These are phyloP conservation scores for Aspergillus conjunctus DNA, from an alignment of 495 filamentous ascomycete species.

Conservation along the genomic window DNA sequence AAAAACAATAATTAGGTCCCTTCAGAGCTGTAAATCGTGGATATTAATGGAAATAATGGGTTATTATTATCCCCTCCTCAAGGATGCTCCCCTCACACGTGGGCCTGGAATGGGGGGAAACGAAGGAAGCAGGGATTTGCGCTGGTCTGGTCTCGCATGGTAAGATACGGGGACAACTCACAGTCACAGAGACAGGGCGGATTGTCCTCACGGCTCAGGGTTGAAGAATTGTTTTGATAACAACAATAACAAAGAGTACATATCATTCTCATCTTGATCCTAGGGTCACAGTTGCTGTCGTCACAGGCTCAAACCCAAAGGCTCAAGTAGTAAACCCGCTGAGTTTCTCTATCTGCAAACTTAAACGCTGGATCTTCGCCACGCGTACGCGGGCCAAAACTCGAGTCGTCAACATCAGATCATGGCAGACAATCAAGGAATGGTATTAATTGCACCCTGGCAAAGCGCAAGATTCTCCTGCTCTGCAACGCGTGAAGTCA, in stretches of 20 bases:
- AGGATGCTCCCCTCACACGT: not conserved
- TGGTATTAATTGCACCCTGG: conserved; percentile 1
- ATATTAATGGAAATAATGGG: not conserved
- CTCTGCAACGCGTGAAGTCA: not conserved
- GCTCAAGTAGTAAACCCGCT: not conserved
- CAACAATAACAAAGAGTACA: not conserved
- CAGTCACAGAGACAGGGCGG: not conserved
- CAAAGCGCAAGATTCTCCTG: not conserved
- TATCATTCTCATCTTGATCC: too few relatives aligned
- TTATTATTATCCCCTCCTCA: not conserved
- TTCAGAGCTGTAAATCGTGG: not conserved
- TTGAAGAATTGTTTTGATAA: not conserved
- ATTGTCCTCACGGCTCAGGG: not conserved
- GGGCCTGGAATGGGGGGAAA: not conserved
- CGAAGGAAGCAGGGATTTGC: not conserved
- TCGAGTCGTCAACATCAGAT: not conserved
- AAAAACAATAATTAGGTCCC: conserved; percentile 1
- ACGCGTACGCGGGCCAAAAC: not conserved
- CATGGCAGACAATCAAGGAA: not conserved
- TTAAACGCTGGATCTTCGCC: not conserved
- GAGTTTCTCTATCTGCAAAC: not conserved
- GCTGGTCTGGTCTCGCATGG: not conserved
- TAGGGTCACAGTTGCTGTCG: too few relatives aligned
- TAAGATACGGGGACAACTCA: not conserved
- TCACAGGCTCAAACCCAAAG: not conserved